phyloP scores from a whole-genome alignment of 192 early-diverging fungal species.

The Rhizoclosmatium globosum region DNA sequence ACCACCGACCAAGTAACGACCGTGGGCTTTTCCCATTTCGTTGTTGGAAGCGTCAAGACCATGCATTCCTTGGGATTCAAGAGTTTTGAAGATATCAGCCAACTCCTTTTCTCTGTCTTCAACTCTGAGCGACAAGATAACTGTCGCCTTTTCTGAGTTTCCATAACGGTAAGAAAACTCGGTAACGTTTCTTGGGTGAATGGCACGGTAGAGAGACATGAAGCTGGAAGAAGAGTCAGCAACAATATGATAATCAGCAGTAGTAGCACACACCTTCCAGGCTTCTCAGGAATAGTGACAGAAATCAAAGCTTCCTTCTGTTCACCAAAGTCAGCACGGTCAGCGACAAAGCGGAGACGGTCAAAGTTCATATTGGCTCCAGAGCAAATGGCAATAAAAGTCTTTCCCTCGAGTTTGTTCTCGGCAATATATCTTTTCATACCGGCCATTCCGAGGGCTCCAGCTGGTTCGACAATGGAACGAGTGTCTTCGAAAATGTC shows the following conservation, averaged over 20 bases:
- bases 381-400: constrained; percentile 80
- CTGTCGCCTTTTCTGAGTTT: constrained; percentile 78
- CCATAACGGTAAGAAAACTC: constrained; percentile 93
- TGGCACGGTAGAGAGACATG: constrained; percentile 73
- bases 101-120: constrained; percentile 76
- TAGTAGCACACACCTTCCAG: constrained; percentile 65
- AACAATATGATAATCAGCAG: background rate
- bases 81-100: constrained; percentile 67
- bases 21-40: constrained; percentile 95
- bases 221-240: constrained; percentile 59
- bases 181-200: constrained; percentile 87
- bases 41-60: constrained; percentile 89
- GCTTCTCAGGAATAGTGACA: constrained; percentile 91
- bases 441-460: constrained; percentile 88
- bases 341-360: constrained; percentile 95
- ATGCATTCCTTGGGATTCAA: constrained; percentile 68
- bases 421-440: constrained; percentile 79
- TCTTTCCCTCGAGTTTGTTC: constrained; percentile 57
- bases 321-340: constrained; percentile 96
- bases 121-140: constrained; percentile 90
- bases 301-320: constrained; percentile 88
- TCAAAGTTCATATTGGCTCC: constrained; percentile 99
- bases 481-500: constrained; percentile 84
- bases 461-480: constrained; percentile 96
- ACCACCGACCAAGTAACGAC: constrained; percentile 92